Percentiles rank a stretch among this genome's conserved stretches.
Evolutionary conservation across 2,329 filamentous ascomycete species (phyloP).

Genomic region (Pseudogymnoascus sp.): DNA sequence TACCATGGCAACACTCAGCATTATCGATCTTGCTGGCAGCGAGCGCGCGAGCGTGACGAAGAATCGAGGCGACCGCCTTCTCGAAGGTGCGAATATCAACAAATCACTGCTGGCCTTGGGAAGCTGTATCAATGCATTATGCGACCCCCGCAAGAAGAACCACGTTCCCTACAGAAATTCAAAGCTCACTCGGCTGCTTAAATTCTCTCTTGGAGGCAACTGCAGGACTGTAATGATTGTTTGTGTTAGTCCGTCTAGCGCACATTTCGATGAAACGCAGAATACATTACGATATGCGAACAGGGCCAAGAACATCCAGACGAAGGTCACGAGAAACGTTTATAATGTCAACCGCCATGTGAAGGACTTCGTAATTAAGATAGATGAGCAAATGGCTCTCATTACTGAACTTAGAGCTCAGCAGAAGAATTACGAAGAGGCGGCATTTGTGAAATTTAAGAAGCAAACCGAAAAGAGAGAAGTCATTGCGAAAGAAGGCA

Average conservation of each 20-base stretch:
- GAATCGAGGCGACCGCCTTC: constrained; percentile 82
- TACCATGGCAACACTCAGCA: constrained; percentile 95
- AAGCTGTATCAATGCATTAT: constrained; percentile 96
- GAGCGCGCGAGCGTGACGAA: constrained; percentile 95
- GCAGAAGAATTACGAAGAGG: constrained; percentile 77
- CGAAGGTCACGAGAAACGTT: constrained; percentile 97
- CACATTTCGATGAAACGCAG: constrained; percentile 96
- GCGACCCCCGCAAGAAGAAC: constrained; percentile 81
- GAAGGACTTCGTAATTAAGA: constrained; percentile 98
- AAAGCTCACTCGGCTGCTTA: constrained; percentile 88
- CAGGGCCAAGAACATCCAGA: constrained; percentile 98
- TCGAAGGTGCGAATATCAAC: constrained; percentile 98
- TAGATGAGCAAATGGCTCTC: constrained; percentile 94
- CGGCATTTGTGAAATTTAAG: constrained; percentile 79
- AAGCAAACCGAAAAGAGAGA: constrained; percentile 86
- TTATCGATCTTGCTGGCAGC: constrained; percentile 94
- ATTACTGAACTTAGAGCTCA: constrained; percentile 94
- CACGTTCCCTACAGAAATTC: constrained; percentile 98
- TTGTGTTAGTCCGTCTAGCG: constrained; percentile 91
- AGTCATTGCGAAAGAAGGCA: constrained; percentile 63
- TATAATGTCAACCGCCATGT: constrained; percentile 99
- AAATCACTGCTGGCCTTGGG: constrained; percentile 91
- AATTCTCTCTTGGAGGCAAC: constrained; percentile 95
- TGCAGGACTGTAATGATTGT: constrained; percentile 99
- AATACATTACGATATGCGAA: constrained; percentile 97